These are phyloP conservation scores for Alternaria brassicicola DNA, from an alignment of 2,329 filamentous ascomycete species.

Conservation along the genomic window DNA sequence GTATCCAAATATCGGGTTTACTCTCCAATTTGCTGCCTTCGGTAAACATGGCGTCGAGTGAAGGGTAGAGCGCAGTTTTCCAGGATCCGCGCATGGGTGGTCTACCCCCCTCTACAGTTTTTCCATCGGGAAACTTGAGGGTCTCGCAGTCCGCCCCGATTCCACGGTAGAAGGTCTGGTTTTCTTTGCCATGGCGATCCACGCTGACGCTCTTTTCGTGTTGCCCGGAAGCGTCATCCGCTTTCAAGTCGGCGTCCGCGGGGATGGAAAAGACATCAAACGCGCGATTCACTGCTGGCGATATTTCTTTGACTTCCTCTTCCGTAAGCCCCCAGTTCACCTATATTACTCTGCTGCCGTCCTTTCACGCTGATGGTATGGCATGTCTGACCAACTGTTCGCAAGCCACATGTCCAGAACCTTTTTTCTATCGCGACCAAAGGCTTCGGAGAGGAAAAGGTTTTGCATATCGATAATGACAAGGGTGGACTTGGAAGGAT, in stretches of 20 bases:
- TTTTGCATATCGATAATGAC: conserved; percentile 55
- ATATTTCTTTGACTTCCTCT: conserved; percentile 45
- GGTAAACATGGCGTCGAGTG: conserved; percentile 43
- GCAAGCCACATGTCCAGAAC: conserved; percentile 35
- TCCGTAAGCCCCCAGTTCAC: conserved; percentile 52
- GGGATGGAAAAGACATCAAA: conserved; percentile 42
- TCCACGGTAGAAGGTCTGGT: conserved; percentile 33
- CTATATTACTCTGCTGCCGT: conserved; percentile 50
- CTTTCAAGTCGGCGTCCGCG: conserved; percentile 19
- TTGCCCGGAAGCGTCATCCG: conserved; percentile 9
- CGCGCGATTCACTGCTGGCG: conserved; percentile 47
- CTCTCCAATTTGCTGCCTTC: conserved; percentile 19
- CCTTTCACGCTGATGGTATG: conserved; percentile 49
- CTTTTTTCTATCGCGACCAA: conserved; percentile 23
- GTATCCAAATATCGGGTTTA: conserved; percentile 39
- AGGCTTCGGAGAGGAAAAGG: conserved; percentile 47
- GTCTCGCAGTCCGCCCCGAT: conserved; percentile 41
- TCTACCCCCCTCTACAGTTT: conserved; percentile 40
- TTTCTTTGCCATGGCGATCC: conserved; percentile 40
- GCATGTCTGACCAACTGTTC: conserved; percentile 41
- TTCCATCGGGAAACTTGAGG: conserved; percentile 28
- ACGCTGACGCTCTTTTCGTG: conserved; percentile 30
- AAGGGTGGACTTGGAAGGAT: conserved; percentile 47
- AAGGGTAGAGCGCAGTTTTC: conserved; percentile 51
- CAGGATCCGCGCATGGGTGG: conserved; percentile 50